Evolutionary conservation across 495 filamentous ascomycete species (phyloP).

Genomic region (Penicillium arizonense): DNA sequence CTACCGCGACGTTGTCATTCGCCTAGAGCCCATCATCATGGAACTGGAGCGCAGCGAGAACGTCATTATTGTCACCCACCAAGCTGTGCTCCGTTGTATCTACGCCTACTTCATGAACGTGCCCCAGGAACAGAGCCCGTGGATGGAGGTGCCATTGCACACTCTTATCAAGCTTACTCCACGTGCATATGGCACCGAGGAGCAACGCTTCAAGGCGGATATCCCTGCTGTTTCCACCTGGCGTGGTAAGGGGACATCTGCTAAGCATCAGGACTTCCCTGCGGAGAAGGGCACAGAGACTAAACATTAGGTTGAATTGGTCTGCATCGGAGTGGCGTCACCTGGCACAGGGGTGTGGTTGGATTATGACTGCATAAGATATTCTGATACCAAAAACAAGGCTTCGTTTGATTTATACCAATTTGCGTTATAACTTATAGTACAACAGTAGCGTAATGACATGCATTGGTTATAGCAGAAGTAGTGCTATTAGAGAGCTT

Average conservation of each 20-base stretch:
- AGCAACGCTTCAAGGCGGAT: slow-evolving; percentile 81
- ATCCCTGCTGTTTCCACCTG: slow-evolving; percentile 95
- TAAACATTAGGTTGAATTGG: slow-evolving; percentile 5
- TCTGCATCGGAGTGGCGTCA: slow-evolving; percentile 15
- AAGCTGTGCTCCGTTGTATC: slow-evolving; percentile 94
- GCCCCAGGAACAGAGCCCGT: slow-evolving; percentile 87
- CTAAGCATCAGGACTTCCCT: slow-evolving; percentile 61
- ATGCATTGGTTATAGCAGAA: too few species aligned
- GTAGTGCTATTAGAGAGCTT: too few species aligned
- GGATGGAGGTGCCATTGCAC: slow-evolving; percentile 95
- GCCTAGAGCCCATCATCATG: slow-evolving; percentile 99
- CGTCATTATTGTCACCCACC: slow-evolving; percentile 96
- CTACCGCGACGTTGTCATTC: slow-evolving; percentile 96
- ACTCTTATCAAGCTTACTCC: slow-evolving; percentile 95
- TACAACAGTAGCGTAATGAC: too few species aligned
- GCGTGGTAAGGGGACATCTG: slow-evolving; percentile 85
- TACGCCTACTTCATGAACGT: slow-evolving; percentile 99
- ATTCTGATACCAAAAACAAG: slow-evolving; percentile 20
- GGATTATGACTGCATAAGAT: slow-evolving; percentile 12
- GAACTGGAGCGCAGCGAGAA: slow-evolving; percentile 94
- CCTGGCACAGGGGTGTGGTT: slow-evolving; percentile 7
- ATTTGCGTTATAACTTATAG: too few species aligned
- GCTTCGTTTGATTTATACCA: background rate
- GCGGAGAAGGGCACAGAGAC: slow-evolving; percentile 13
- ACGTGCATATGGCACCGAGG: slow-evolving; percentile 86